These are phyloP conservation scores for Verticillium longisporum DNA, from an alignment of 2,329 filamentous ascomycete genomes.

Conservation along the genomic window DNA sequence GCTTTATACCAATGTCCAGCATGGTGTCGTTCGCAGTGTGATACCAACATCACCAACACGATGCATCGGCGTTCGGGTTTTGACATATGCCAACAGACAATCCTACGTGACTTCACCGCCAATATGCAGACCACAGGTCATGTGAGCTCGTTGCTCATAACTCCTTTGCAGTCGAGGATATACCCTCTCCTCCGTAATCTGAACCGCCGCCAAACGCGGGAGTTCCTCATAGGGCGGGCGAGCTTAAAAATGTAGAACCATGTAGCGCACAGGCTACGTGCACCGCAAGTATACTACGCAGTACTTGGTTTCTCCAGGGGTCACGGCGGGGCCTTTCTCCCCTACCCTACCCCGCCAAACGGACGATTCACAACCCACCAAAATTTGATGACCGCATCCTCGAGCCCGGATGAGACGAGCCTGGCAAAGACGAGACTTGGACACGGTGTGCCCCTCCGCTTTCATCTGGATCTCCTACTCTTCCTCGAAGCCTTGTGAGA, in stretches of 20 bases:
- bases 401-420: background rate
- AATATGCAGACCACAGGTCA: too few relatives aligned
- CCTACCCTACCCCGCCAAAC: constrained; percentile 11
- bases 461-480: constrained; percentile 1
- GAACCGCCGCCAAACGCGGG: background rate
- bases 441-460: constrained; percentile 1
- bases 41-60: too few relatives aligned
- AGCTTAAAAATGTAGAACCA: background rate
- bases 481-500: constrained; percentile 4
- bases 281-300: background rate
- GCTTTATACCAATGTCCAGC: too few relatives aligned
- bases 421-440: background rate
- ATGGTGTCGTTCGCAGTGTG: too few relatives aligned
- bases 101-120: too few relatives aligned
- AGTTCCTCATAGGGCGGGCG: background rate
- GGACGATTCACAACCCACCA: constrained; percentile 11
- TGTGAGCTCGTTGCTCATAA: too few relatives aligned
- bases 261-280: background rate
- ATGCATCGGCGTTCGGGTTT: too few relatives aligned
- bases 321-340: background rate
- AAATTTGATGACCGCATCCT: constrained; percentile 12
- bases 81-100: too few relatives aligned
- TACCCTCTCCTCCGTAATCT: background rate
- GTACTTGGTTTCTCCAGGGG: background rate
- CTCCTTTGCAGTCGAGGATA: too few relatives aligned